phyloP scores from a whole-genome alignment of 1,139 yeast genomes.

The Debaryomyces sp. region DNA sequence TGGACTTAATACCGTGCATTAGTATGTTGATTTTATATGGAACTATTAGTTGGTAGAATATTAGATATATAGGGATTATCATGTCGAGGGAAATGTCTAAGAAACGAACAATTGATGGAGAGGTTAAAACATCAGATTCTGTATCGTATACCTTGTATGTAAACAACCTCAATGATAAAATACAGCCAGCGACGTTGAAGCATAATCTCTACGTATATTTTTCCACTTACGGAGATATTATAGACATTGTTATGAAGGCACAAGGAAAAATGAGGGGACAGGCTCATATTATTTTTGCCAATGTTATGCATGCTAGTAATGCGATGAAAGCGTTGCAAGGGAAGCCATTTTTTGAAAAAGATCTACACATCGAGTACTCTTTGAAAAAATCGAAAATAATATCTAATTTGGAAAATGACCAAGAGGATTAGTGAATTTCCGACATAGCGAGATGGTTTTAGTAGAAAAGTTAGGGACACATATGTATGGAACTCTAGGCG shows the following conservation, averaged over 20 bases:
- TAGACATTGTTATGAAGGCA: slow-evolving; percentile 53
- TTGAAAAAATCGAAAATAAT: slow-evolving; percentile 34
- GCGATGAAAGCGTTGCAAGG: slow-evolving; percentile 57
- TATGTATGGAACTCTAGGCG: not conserved
- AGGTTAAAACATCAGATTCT: not conserved
- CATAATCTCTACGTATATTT: slow-evolving; percentile 63
- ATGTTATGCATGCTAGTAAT: slow-evolving; percentile 49
- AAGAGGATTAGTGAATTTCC: not conserved
- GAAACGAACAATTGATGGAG: slow-evolving; percentile 8
- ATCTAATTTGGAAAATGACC: slow-evolving; percentile 10
- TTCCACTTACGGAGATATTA: slow-evolving; percentile 68
- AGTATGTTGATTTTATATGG: not conserved
- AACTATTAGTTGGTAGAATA: not conserved
- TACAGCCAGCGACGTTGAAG: slow-evolving; percentile 48
- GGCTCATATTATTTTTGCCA: slow-evolving; percentile 67
- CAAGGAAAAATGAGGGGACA: slow-evolving; percentile 65
- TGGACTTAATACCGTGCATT: not conserved
- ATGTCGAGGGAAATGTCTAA: slow-evolving; percentile 6
- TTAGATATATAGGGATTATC: not conserved
- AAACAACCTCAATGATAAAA: slow-evolving; percentile 66
- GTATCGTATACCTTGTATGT: slow-evolving; percentile 59
- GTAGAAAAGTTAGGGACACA: not conserved
- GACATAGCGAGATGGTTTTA: not conserved
- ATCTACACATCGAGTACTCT: slow-evolving; percentile 53
- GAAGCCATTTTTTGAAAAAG: slow-evolving; percentile 57